Evolutionary conservation across 2,329 filamentous ascomycete genomes (phyloP), one percentile per base, ranked within the genome.

Genomic region (Pezizomycotina sp.): DNA sequence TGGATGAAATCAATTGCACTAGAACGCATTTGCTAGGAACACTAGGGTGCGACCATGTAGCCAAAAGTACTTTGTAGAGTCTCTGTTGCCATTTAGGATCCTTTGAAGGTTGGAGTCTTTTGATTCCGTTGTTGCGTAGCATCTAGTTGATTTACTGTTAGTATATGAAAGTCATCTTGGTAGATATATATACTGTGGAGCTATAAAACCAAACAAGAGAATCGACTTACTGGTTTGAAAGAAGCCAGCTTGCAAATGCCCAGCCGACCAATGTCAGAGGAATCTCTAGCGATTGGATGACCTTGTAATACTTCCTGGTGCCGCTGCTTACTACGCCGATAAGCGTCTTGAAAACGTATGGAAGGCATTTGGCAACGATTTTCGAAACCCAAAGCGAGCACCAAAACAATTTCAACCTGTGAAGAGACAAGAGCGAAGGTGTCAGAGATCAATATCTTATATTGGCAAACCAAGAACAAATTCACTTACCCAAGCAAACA

Each of bases 1-100:
- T 76, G 77, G 55, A 89, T 78, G 52, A 80, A 54, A 89, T 83
- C 42, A 86, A 64, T 57, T 86, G 80, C 21, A 89, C 74, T 46
- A 86, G 64, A 40, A 75, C 63, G 57, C 81, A 82, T 57, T 89
- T 79, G n/a, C 62, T 71, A 10, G 86, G 65, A 42, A 80, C 73
- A 12, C 86, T 31, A 76, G 64, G 0, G 75, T 69, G 6, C 73
- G 25, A 77, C 68, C 29, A 83, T 68, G 19, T 69, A 58, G 77
- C 74, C 14, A 68, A 69, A 4, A 86, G 61, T 10, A 86, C 63
- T 31, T 68, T 69, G 46, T 68, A 66, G 48, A 84, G 55, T 12
- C 60, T 59, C 18, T 39, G 47, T 37, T 60, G 52, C 64, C 64
- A 68, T 16, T 38, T 19, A 50, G 44, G 10, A 53, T 35, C 5